A percentile compares a stretch with the other conserved stretches of the same genome.
phyloP scores from a whole-genome alignment of 805 yeast genomes.

The Lachancea thermotolerans region DNA sequence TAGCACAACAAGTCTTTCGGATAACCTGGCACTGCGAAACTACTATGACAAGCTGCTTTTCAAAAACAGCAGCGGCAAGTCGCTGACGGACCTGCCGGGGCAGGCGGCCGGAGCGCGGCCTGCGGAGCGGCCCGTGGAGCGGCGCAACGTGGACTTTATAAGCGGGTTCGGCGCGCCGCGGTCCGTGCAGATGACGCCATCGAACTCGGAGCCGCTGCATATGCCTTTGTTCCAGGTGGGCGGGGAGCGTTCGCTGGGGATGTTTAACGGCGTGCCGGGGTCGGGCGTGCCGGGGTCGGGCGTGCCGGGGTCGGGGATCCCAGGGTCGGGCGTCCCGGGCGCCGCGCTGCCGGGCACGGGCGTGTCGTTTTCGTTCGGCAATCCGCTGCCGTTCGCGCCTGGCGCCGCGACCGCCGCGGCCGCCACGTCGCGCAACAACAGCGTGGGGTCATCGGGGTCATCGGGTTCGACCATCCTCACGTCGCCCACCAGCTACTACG shows the following conservation, averaged over 20 bases:
- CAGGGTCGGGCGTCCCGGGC: too few species aligned
- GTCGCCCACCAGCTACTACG: constrained; percentile 11
- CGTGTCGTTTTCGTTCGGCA: constrained; percentile 1
- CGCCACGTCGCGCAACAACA: constrained; percentile 7
- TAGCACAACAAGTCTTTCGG: constrained; percentile 31
- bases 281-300: too few species aligned
- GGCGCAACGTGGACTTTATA: constrained; percentile 21
- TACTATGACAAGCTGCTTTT: constrained; percentile 31
- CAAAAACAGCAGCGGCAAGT: constrained; percentile 29
- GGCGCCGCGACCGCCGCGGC: constrained; percentile 4
- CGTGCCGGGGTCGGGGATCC: too few species aligned
- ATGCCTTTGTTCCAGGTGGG: constrained; percentile 7
- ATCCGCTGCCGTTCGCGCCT: constrained; percentile 1
- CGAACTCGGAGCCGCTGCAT: constrained; percentile 20
- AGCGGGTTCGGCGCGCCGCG: constrained; percentile 17
- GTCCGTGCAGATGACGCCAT: constrained; percentile 19
- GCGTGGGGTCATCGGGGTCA: constrained; percentile 9
- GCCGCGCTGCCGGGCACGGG: not conserved
- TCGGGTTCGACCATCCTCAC: constrained; percentile 6
- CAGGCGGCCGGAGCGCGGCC: constrained; percentile 7
- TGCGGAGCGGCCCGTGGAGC: constrained; percentile 2
- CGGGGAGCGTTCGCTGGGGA: constrained; percentile 2
- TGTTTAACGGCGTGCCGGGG: too few species aligned
- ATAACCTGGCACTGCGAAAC: constrained; percentile 28
- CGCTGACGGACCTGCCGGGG: constrained; percentile 27